Evolutionary conservation across 306 rosid genomes (phyloP).

Genomic region (Begonia peltatifolia): DNA sequence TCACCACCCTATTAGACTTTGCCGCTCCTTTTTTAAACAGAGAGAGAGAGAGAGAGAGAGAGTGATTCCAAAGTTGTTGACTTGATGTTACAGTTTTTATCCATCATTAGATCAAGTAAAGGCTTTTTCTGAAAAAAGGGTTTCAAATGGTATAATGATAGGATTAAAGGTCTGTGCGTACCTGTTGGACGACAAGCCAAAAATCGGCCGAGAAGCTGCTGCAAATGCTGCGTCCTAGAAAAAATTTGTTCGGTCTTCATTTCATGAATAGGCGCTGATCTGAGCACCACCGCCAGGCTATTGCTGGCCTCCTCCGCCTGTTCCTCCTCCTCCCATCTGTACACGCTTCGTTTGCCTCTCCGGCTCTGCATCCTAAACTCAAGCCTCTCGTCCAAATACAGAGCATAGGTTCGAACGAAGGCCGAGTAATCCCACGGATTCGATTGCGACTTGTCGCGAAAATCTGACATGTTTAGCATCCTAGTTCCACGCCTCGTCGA

Average conservation of each 20-base stretch:
- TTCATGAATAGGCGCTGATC: constrained; percentile 51
- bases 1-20: constrained; percentile 50
- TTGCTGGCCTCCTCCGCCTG: neutral
- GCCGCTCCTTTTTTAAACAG: constrained; percentile 39
- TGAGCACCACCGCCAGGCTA: constrained; percentile 8
- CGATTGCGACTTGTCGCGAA: constrained; percentile 33
- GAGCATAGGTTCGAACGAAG: constrained; percentile 58
- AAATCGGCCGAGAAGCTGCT: constrained; percentile 70
- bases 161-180: constrained; percentile 6
- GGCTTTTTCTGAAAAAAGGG: too few species aligned
- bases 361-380: constrained; percentile 85
- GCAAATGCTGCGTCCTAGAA: constrained; percentile 67
- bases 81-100: neutral
- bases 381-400: constrained; percentile 74
- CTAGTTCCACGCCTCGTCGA: constrained; percentile 85
- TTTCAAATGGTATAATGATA: too few species aligned
- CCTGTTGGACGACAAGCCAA: constrained; percentile 97
- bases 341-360: constrained; percentile 43
- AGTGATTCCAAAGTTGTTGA: neutral
- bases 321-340: constrained; percentile 13
- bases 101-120: too few species aligned
- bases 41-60: too few species aligned
- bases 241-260: constrained; percentile 47
- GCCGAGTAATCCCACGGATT: constrained; percentile 75
- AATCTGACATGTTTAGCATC: constrained; percentile 81